Base-by-base conservation (phyloP, 352 stramenopile genomes). In the Phytophthora syringae region DNA sequence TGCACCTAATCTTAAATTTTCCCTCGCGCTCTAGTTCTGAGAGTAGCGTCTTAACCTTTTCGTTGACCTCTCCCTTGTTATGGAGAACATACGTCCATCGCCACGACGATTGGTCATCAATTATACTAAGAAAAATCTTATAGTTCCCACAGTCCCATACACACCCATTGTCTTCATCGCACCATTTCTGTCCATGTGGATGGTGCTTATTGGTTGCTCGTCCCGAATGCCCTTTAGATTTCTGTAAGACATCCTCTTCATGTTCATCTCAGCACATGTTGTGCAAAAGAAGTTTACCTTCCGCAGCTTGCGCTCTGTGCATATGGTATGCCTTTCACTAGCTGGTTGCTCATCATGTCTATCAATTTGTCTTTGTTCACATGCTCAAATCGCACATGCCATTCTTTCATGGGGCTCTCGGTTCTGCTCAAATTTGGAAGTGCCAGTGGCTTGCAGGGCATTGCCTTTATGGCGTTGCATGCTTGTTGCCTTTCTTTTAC, bases 401-500 rank as follows among this genome's bases (percentile, higher is more conserved):
- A n/a, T n/a, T n/a, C n/a, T n/a, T n/a, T n/a, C n/a, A n/a, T n/a
- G n/a, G n/a, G n/a, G n/a, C n/a, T n/a, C n/a, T n/a, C n/a, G n/a
- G n/a, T n/a, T n/a, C n/a, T n/a, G n/a, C n/a, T n/a, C n/a, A n/a
- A n/a, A n/a, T n/a, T n/a, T n/a, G n/a, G n/a, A n/a, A n/a, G n/a
- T n/a, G n/a, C n/a, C n/a, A n/a, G n/a, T n/a, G n/a, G n/a, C n/a
- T n/a, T n/a, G n/a, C n/a, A n/a, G n/a, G n/a, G n/a, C n/a, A n/a
- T n/a, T n/a, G n/a, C n/a, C n/a, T n/a, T n/a, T n/a, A 47, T 56
- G 5, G 30, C 32, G 45, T 56, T 56, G 18, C 49, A 56, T 5
- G 11, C 24, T 3, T 2, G 9, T 32, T 56, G 49, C 30, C 49
- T 56, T 32, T 47, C 18, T n/a, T 21, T 56, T 24, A 37, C 2